Evolutionary conservation across 2,329 filamentous ascomycete species (phyloP), one percentile per base, ranked within the genome.

Genomic region (Dactylellina sp.): DNA sequence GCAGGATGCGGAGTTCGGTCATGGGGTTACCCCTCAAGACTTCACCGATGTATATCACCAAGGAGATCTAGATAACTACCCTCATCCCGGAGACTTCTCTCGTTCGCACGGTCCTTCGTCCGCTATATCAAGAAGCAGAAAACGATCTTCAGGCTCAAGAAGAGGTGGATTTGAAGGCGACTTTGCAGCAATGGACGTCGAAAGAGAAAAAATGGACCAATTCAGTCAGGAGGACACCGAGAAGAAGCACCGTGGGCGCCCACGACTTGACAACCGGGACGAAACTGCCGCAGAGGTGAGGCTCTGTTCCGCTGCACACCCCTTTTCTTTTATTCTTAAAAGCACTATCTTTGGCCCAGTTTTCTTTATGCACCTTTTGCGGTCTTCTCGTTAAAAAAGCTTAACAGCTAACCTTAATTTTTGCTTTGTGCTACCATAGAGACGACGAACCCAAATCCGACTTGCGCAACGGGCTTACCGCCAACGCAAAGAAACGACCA

Each of bases 391-490:
- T 53, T 49, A 65, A 46, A 46, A 24, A 24, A 71, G 24, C 50
- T 47, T 71, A 68, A 52, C 59, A 50, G 32, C 55, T 46, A 16
- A 18, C 32, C 39, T 39, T 64, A 65, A 44, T 60, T 79, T 46
- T 57, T 50, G 37, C 76, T 52, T 78, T 74, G 74, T 68, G 18
- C 46, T 32, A 53, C 47, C 28, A 47, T 76, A 91, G 90, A 89
- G 92, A 75, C 89, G 93, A 59, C 87, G 93, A 62, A 94, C 91
- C 3, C 93, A 97, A 80, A 95, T 97, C 76, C 89, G 93, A 22
- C 86, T 94, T 62, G 93, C 93, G 1, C 93, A 96, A 80, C 85
- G 92, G 76, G 92, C 92, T 0, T 96, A 96, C 79, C 88, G 93
- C 14, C 88, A 90, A 78, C 89, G 93, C 57, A 96, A 96, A 81